phyloP scores from a whole-genome alignment of 2,329 filamentous ascomycete genomes.

The Penicillium crustosum region DNA sequence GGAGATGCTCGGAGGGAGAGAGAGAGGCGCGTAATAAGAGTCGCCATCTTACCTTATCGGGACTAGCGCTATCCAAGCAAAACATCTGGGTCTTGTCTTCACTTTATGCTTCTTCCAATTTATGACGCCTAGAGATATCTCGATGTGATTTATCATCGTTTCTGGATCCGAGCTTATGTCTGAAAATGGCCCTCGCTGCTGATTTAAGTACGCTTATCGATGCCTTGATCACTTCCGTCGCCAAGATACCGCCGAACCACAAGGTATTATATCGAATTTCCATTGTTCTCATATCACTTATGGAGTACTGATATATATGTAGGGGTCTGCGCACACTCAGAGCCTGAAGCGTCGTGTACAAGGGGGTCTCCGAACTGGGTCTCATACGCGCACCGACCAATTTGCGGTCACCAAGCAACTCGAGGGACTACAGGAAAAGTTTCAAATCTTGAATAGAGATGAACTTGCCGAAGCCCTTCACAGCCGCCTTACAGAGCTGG shows the following conservation, averaged over 20 bases:
- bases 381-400: constrained; percentile 68
- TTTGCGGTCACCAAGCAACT: constrained; percentile 68
- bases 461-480: constrained; percentile 70
- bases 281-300: not conserved
- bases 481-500: constrained; percentile 60
- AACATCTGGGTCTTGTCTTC: constrained; percentile 11
- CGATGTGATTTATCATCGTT: not conserved
- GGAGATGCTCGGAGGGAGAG: constrained; percentile 13
- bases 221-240: constrained; percentile 67
- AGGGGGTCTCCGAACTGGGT: constrained; percentile 41
- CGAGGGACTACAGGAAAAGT: constrained; percentile 79
- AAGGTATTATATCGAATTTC: constrained; percentile 45
- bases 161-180: not conserved
- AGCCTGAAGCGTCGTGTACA: constrained; percentile 34
- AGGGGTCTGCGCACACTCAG: constrained; percentile 34
- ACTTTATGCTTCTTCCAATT: constrained; percentile 1
- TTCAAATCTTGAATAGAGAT: constrained; percentile 76
- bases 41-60: constrained; percentile 27
- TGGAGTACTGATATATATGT: constrained; percentile 10
- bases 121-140: not conserved
- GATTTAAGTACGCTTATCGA: constrained; percentile 65
- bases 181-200: constrained; percentile 68
- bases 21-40: constrained; percentile 14
- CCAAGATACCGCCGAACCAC: constrained; percentile 48
- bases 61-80: constrained; percentile 25